Evolutionary conservation across 768 basidiomycete genomes (phyloP).

Genomic region (Tylopilus sp.): DNA sequence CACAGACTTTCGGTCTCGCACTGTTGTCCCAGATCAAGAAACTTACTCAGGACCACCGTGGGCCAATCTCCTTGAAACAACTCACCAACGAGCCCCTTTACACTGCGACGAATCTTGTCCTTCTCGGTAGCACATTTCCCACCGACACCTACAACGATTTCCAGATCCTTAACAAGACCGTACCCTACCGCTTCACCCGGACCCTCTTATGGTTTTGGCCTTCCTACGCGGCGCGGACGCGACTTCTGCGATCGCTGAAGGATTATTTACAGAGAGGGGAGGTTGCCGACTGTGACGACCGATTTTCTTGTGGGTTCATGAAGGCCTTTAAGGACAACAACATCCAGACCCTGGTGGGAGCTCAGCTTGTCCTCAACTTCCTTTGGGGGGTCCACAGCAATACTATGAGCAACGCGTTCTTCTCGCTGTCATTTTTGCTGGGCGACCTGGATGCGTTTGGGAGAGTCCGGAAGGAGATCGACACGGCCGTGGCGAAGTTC

Average conservation of each 20-base stretch:
- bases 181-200: slow-evolving; percentile 18
- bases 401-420: slow-evolving; percentile 17
- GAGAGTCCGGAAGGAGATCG: slow-evolving; percentile 46
- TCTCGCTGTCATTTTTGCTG: slow-evolving; percentile 32
- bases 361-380: slow-evolving; percentile 18
- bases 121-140: slow-evolving; percentile 21
- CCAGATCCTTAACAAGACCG: slow-evolving; percentile 11
- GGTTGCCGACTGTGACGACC: neutral
- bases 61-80: slow-evolving; percentile 12
- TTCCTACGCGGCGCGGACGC: slow-evolving; percentile 12
- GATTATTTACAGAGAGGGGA: slow-evolving; percentile 15
- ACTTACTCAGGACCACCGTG: neutral
- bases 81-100: slow-evolving; percentile 21
- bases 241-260: slow-evolving; percentile 8
- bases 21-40: slow-evolving; percentile 14
- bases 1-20: slow-evolving; percentile 7
- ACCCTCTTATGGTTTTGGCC: slow-evolving; percentile 12
- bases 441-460: slow-evolving; percentile 41
- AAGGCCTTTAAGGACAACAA: slow-evolving; percentile 16
- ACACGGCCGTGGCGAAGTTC: slow-evolving; percentile 21
- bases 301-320: slow-evolving; percentile 13
- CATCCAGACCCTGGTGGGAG: slow-evolving; percentile 16
- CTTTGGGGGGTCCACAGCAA: slow-evolving; percentile 24
- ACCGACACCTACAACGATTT: slow-evolving; percentile 21
- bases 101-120: slow-evolving; percentile 12